These are phyloP conservation scores for Lentithecium fluviatile DNA, from an alignment of 495 filamentous ascomycete genomes.

Conservation along the genomic window DNA sequence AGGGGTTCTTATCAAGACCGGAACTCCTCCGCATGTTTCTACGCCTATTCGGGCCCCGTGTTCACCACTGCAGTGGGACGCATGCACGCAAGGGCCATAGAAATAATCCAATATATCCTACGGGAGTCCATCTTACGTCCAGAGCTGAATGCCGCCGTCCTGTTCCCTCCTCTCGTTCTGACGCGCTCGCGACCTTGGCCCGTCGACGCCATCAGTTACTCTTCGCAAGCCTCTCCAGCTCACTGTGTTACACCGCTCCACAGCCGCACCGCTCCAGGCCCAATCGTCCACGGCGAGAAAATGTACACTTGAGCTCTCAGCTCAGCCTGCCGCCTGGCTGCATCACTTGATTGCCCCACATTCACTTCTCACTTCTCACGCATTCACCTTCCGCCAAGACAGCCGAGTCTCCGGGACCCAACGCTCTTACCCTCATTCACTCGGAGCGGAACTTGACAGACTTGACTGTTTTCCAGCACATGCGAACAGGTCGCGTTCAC, in stretches of 20 bases:
- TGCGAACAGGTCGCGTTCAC: not conserved
- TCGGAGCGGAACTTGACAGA: not conserved
- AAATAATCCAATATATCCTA: conserved; percentile 33
- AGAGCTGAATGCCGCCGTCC: conserved; percentile 11
- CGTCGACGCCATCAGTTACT: not conserved
- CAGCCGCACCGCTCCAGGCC: conserved; percentile 15
- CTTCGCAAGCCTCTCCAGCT: conserved; percentile 8
- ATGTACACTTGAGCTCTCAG: conserved; percentile 1
- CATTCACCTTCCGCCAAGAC: not conserved
- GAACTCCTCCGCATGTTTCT: conserved; percentile 14
- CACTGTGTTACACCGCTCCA: not conserved
- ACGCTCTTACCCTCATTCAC: not conserved
- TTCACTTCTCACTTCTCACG: not conserved
- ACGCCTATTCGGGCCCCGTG: conserved; percentile 6
- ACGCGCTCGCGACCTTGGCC: not conserved
- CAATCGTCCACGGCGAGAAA: not conserved
- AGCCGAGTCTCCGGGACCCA: not conserved
- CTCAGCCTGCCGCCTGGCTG: not conserved
- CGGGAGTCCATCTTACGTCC: conserved; percentile 15
- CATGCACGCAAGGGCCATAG: conserved; percentile 33
- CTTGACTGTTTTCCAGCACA: not conserved
- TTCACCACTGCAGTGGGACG: conserved; percentile 14
- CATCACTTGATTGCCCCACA: not conserved
- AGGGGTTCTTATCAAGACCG: conserved; percentile 26
- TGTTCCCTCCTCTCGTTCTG: not conserved